phyloP scores from a whole-genome alignment of 2,329 filamentous ascomycete genomes.

The Diaporthe citrichinensis region DNA sequence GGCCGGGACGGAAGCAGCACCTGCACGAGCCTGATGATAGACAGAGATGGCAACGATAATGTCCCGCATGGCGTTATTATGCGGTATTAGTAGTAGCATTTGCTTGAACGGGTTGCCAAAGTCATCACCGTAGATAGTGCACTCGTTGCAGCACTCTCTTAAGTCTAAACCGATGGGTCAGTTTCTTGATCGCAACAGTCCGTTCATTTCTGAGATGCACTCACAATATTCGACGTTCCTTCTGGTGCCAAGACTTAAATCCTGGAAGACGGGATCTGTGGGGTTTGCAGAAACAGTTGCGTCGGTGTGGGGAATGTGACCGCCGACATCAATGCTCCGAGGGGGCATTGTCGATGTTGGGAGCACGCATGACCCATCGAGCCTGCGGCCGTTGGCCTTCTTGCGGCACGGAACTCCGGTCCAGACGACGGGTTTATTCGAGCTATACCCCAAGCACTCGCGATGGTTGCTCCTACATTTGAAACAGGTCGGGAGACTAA shows the following conservation, averaged over 20 bases:
- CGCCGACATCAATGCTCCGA: neutral
- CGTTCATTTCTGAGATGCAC: neutral
- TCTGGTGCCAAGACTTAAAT: neutral
- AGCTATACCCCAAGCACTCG: conserved; percentile 31
- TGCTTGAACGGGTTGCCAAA: conserved; percentile 29
- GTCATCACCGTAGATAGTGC: conserved; percentile 36
- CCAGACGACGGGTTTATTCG: neutral
- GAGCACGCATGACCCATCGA: neutral
- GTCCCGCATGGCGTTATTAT: neutral
- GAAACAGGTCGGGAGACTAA: conserved; percentile 37
- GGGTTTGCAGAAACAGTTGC: neutral
- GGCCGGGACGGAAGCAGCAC: neutral
- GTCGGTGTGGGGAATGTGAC: neutral
- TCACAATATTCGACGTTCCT: conserved; percentile 16
- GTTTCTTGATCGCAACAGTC: neutral
- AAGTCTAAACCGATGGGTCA: conserved; percentile 17
- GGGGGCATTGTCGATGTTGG: neutral
- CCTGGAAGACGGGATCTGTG: conserved; percentile 18
- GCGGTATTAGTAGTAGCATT: neutral
- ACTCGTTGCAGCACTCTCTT: conserved; percentile 38
- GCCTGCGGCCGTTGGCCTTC: neutral
- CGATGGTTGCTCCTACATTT: conserved; percentile 37
- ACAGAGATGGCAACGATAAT: conserved; percentile 9
- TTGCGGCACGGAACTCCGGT: conserved; percentile 3
- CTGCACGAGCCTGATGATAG: conserved; percentile 5